A percentile compares a stretch with the other conserved stretches of the same genome.
These are phyloP conservation scores for Durio zibethinus DNA, from an alignment of 345 rosid genomes.

Conservation along the genomic window DNA sequence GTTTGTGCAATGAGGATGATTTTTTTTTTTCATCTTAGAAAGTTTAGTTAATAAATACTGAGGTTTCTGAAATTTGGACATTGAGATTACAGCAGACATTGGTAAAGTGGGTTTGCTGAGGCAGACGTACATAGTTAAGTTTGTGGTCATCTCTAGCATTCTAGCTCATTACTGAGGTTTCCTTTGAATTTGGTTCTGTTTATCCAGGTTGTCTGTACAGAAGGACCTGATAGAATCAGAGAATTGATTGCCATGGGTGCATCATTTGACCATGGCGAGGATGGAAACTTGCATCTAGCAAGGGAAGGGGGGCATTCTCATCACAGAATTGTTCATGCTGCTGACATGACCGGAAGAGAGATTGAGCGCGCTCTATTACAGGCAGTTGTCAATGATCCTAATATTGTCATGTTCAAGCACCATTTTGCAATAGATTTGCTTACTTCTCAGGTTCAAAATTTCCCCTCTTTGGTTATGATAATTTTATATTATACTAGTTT, in stretches of 20 bases:
- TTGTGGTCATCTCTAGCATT: background rate
- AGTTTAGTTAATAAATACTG: background rate
- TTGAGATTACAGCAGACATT: background rate
- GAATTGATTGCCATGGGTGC: constrained; percentile 94
- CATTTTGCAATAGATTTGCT: constrained; percentile 91
- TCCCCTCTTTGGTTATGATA: background rate
- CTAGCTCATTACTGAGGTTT: background rate
- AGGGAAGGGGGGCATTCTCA: constrained; percentile 99
- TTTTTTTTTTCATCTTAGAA: background rate
- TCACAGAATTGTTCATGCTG: constrained; percentile 88
- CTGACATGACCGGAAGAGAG: constrained; percentile 98
- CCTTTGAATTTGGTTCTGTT: constrained; percentile 10
- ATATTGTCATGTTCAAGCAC: constrained; percentile 73
- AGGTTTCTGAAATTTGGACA: background rate
- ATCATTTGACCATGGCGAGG: constrained; percentile 88
- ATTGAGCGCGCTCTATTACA: constrained; percentile 88
- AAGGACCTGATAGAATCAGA: constrained; percentile 94
- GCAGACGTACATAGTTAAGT: background rate
- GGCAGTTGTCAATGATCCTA: constrained; percentile 75
- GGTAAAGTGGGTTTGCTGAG: background rate
- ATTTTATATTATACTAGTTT: background rate
- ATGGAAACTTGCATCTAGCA: constrained; percentile 93
- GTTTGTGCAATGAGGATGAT: background rate
- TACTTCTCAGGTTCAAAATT: constrained; percentile 64
- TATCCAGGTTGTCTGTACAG: constrained; percentile 83